Percentiles rank a stretch among this genome's conserved stretches.
Evolutionary conservation across 73 alveolate genomes (phyloP).

Genomic region (Tetrahymena elliotti): DNA sequence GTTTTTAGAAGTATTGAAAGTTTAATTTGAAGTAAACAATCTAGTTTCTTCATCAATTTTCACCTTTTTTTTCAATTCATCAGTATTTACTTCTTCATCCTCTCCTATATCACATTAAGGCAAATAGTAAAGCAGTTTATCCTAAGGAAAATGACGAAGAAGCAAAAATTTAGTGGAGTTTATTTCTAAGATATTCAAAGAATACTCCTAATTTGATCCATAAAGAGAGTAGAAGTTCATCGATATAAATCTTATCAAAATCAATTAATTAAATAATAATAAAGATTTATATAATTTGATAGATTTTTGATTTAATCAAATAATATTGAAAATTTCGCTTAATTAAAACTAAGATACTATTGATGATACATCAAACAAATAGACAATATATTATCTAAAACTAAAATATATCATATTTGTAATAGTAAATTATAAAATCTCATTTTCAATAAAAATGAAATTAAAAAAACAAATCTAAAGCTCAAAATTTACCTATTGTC

Average conservation of each 20-base stretch:
- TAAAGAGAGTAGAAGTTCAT: not conserved
- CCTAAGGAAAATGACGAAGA: not conserved
- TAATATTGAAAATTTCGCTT: not conserved
- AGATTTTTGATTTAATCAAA: not conserved
- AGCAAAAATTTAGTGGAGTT: not conserved
- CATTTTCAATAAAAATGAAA: too few species aligned
- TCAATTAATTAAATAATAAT: not conserved
- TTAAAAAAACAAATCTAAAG: too few species aligned
- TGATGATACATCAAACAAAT: not conserved
- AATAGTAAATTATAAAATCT: too few species aligned
- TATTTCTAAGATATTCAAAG: not conserved
- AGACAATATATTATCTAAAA: not conserved
- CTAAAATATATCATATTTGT: too few species aligned
- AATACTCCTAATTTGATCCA: not conserved
- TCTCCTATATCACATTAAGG: not conserved
- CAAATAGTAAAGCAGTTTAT: not conserved
- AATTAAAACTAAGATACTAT: not conserved
- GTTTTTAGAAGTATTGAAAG: not conserved
- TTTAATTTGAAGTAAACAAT: not conserved
- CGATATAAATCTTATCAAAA: not conserved
- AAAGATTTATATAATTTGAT: not conserved
- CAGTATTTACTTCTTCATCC: not conserved
- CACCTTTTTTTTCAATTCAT: not conserved
- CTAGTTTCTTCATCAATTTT: not conserved
- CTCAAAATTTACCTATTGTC: too few species aligned